Percentiles rank a stretch among this genome's conserved stretches.
Conservation (phyloP, 2,329 filamentous ascomycete species). For the Fusarium begoniae region DNA sequence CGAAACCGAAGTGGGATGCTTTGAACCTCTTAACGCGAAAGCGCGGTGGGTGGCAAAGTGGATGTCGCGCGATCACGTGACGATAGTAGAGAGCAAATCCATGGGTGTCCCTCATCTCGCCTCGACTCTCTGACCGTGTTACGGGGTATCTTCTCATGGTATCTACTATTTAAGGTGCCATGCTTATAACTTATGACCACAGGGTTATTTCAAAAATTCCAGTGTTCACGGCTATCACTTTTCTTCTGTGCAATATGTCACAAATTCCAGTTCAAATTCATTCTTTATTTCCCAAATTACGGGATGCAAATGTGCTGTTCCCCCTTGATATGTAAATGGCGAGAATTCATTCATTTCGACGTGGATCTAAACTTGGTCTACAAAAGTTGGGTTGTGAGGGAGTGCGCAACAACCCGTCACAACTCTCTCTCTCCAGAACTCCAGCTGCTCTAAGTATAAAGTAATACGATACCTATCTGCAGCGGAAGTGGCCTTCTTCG, state of each 20-base stretch:
- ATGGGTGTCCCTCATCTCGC: background rate
- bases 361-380: too few species aligned
- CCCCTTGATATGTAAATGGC: background rate
- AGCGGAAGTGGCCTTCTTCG: conserved; percentile 20
- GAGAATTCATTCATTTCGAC: background rate
- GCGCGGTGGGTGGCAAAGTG: conserved; percentile 28
- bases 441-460: background rate
- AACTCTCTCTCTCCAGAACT: background rate
- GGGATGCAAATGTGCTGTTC: background rate
- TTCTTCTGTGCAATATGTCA: background rate
- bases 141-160: too few species aligned
- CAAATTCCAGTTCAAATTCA: background rate
- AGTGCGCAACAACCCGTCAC: background rate
- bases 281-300: background rate
- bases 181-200: background rate
- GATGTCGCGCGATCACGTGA: conserved; percentile 48
- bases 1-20: conserved; percentile 27
- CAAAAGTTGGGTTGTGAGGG: background rate
- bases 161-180: too few species aligned
- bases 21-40: conserved; percentile 31
- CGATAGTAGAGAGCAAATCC: background rate
- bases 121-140: background rate
- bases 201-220: background rate
- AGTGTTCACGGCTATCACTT: background rate
- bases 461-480: background rate